Base-by-base conservation (phyloP, 345 rosid species). In the Gossypium raimondii region DNA sequence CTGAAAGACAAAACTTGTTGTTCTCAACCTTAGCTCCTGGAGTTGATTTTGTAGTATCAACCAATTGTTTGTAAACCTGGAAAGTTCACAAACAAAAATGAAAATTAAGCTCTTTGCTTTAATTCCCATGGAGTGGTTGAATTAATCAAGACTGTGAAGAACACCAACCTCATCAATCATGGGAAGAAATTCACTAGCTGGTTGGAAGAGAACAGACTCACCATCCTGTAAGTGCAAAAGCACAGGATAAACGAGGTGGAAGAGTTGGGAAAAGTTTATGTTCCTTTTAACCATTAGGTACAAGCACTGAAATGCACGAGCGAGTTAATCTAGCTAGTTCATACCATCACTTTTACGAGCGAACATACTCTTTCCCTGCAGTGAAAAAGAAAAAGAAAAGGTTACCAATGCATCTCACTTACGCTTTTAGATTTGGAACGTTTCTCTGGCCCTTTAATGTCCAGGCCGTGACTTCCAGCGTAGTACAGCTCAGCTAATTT, bases 401-500 rank as follows among this genome's bases (percentile, higher is more conserved):
- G 38, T 20, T 57, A 41, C 27, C 25, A 9, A 4, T 24, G 48
- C 20, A 52, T 20, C 7, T 63, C 50, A 65, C 81, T 78, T 22
- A 88, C 98, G 82, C 82, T 86, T 75, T 79, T 88, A 84, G 80
- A 68, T 73, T 77, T 84, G 51, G 85, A 78, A n/a, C 86, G 83
- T 79, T 85, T 86, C 11, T 86, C 81, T 58, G 99, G 99, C 12
- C 97, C 98, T 83, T 83, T 90, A 55, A 93, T 95, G 97, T 95
- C 99, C 99, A 95, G 93, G 57, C 99, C 99, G 79, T 95, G 99
- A 82, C 99, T 95, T n/a, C 99, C 99, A 3, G 99, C 99, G 71
- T 95, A 95, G 85, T 95, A 95, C 70, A 95, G 85, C 82, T 87
- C 99, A 9, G 92, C 87, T 75, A 95, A 41, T 75, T 84, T 87